Conservation (phyloP, 345 rosid genomes). For the Citrus glauca region DNA sequence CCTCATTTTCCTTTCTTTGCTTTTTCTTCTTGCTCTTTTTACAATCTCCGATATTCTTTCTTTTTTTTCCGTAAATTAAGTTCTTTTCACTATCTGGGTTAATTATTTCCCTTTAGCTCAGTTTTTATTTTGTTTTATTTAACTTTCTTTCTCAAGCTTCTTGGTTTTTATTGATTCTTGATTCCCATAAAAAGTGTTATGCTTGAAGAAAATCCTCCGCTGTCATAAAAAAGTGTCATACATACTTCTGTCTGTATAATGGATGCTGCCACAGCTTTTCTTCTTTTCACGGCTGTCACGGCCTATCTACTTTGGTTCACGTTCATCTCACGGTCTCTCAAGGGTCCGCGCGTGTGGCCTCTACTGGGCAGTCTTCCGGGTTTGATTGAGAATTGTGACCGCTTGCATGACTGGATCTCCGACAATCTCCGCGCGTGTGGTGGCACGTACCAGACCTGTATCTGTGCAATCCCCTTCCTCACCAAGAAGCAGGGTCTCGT, state of each 20-base stretch:
- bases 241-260: slow-evolving; percentile 11
- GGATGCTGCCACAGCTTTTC: slow-evolving; percentile 62
- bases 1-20: background rate
- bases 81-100: background rate
- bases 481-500: slow-evolving; percentile 88
- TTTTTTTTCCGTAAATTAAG: too few species aligned
- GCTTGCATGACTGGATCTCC: slow-evolving; percentile 96
- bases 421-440: slow-evolving; percentile 90
- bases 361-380: slow-evolving; percentile 92
- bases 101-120: background rate
- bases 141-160: background rate
- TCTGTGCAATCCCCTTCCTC: slow-evolving; percentile 78
- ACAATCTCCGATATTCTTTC: too few species aligned
- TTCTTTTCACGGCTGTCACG: slow-evolving; percentile 60
- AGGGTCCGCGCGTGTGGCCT: slow-evolving; percentile 94
- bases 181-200: background rate
- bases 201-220: background rate
- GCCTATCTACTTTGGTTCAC: slow-evolving; percentile 84
- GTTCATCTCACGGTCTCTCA: slow-evolving; percentile 73
- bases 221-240: too few species aligned
- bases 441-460: slow-evolving; percentile 98
- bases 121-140: background rate
- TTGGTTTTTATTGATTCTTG: background rate
- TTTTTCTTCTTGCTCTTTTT: background rate
- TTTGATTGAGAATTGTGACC: slow-evolving; percentile 75